Conservation (phyloP, 768 basidiomycete species). For the Pleurotus sapidus region DNA sequence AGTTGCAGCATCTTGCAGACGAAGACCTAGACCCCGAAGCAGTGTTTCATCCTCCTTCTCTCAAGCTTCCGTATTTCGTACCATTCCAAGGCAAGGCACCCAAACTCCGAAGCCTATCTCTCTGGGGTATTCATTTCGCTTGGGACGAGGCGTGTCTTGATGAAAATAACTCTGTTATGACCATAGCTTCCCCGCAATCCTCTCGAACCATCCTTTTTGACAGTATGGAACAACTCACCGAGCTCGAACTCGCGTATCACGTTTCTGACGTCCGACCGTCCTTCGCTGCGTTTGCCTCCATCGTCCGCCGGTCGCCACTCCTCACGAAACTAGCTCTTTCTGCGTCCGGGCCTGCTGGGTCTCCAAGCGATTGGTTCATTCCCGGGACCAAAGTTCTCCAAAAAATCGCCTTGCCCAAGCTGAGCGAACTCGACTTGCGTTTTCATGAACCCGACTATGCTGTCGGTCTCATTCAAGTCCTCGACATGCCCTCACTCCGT, state of each 20-base stretch:
- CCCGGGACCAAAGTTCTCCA: constrained; percentile 10
- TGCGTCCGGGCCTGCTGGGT: constrained; percentile 53
- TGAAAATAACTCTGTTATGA: not conserved
- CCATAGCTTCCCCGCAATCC: constrained; percentile 10
- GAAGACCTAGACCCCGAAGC: constrained; percentile 44
- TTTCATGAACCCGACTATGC: constrained; percentile 38
- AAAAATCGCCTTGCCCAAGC: constrained; percentile 26
- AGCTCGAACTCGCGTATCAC: constrained; percentile 63
- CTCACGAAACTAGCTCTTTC: constrained; percentile 51
- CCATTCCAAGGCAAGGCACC: constrained; percentile 58
- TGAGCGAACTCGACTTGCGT: constrained; percentile 35
- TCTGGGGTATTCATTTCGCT: constrained; percentile 72
- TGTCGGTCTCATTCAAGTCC: constrained; percentile 32
- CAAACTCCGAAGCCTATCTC: constrained; percentile 38
- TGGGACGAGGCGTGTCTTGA: constrained; percentile 38
- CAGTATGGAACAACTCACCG: constrained; percentile 27
- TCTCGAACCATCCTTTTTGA: constrained; percentile 38
- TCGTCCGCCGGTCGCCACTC: constrained; percentile 51
- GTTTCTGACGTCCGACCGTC: constrained; percentile 60
- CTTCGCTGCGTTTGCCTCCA: constrained; percentile 47
- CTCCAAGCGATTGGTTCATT: constrained; percentile 33
- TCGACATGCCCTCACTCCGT: constrained; percentile 36
- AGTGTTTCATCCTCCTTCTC: constrained; percentile 35
- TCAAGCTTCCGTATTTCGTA: constrained; percentile 34
- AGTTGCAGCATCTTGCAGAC: constrained; percentile 48